Evolutionary conservation across 768 basidiomycete species (phyloP), one percentile per base, ranked within the genome.

Genomic region (Russula abietina): DNA sequence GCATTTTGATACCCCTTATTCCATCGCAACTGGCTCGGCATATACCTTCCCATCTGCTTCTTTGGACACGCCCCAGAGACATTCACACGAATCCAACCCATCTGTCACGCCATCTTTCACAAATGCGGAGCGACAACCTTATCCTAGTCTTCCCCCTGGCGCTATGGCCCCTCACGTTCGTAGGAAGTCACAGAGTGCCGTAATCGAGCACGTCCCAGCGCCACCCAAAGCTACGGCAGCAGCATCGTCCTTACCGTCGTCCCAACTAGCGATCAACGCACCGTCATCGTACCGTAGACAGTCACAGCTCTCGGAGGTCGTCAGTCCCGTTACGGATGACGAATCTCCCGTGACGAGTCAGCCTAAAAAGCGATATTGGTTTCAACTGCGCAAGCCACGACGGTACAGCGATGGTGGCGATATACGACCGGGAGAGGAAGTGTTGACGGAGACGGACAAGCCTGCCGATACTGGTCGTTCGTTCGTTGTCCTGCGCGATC

Each of bases 1-100:
- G 1, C 87, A 93, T 69, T 89, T 86, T 55, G 88, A 93, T 59
- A 77, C 87, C 10, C 94, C 94, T 0, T 97, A 94, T 71, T 87
- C 91, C 0, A 90, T 91, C 57, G 75, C 81, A 14, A 73, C 78
- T 17, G 69, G 71, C 1, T 74, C 75, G 16, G 54, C 24, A 17
- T 46, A 63, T 48, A 63, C 62, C 24, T 60, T 69, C 60, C 82
- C 87, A 1, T 85, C 88, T 76, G 85, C 86, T 12, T 87, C 87
- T 9, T 75, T 83, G 26, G 84, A 82, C 38, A 64, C 66, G 5
- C 60, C 68, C 0, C 59, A 46, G 22, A 54, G 49, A 55, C 6
- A 28, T 28, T 63, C 67, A 1, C 49, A 58, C n/a, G 60, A 65
- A 9, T 68, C 64, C 36, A 66, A 60, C 49, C 60, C 57, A 26